phyloP scores from a whole-genome alignment of 768 basidiomycete genomes.

The Boletus subcaerulescens region DNA sequence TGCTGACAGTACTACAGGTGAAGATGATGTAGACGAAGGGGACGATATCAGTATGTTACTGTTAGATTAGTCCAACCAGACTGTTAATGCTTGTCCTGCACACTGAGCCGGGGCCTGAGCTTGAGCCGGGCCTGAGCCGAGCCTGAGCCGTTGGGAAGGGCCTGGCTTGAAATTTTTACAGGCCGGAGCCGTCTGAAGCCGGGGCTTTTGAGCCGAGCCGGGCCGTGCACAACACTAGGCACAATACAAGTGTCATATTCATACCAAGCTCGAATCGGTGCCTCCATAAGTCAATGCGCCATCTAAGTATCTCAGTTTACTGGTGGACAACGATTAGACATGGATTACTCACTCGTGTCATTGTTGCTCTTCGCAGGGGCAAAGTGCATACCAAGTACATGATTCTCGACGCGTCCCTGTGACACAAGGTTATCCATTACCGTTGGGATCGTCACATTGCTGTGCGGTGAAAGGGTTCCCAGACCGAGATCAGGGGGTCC shows the following conservation, averaged over 20 bases:
- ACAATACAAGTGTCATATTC: not conserved
- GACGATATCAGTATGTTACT: too few relatives aligned
- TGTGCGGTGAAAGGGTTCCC: not conserved
- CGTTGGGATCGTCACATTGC: slow-evolving; percentile 19
- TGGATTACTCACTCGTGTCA: slow-evolving; percentile 13
- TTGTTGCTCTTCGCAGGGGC: slow-evolving; percentile 16
- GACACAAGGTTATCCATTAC: slow-evolving; percentile 24
- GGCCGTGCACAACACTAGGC: too few relatives aligned
- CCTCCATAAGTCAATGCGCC: slow-evolving; percentile 29
- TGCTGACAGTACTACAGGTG: too few relatives aligned
- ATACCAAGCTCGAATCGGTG: slow-evolving; percentile 12
- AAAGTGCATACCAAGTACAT: slow-evolving; percentile 22
- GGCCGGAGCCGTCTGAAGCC: too few relatives aligned
- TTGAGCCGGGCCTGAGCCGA: too few relatives aligned
- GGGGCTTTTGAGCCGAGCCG: too few relatives aligned
- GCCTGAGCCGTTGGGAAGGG: too few relatives aligned
- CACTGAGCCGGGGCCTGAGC: too few relatives aligned
- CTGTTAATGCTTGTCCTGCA: too few relatives aligned
- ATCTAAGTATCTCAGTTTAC: slow-evolving; percentile 8
- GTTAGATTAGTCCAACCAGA: too few relatives aligned
- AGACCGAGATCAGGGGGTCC: not conserved
- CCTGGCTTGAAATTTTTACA: too few relatives aligned
- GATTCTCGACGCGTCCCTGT: slow-evolving; percentile 13
- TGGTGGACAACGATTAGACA: not conserved
- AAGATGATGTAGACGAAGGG: too few relatives aligned